A percentile compares a stretch with the other conserved stretches of the same genome.
Conservation (phyloP, 768 basidiomycete species). For the Lentinus tigrinus region DNA sequence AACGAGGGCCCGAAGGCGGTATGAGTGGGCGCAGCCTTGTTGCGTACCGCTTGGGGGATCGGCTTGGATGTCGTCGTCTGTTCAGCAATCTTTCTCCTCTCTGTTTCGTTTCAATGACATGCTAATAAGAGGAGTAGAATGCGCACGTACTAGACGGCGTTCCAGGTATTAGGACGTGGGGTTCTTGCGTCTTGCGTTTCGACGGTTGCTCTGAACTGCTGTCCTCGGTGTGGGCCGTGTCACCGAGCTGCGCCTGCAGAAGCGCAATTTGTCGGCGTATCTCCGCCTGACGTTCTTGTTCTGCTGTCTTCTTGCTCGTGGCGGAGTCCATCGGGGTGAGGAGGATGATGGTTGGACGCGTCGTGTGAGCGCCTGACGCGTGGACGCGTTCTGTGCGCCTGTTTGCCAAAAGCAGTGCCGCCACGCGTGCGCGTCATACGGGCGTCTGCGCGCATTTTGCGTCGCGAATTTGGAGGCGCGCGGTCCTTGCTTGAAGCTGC, state of each 20-base stretch:
- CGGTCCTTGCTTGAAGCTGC: no score
- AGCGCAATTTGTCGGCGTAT: constrained; percentile 53
- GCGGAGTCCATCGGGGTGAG: constrained; percentile 14
- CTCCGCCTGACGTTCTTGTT: constrained; percentile 40
- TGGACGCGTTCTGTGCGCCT: not conserved
- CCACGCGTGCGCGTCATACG: constrained; percentile 13
- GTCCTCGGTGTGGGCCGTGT: constrained; percentile 21
- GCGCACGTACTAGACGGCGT: constrained; percentile 72
- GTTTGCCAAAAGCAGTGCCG: not conserved
- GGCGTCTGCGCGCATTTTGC: no score
- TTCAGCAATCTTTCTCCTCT: constrained; percentile 45
- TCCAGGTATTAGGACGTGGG: constrained; percentile 45
- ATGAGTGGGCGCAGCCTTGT: no score
- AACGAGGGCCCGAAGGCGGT: not conserved
- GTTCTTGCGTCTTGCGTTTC: constrained; percentile 45
- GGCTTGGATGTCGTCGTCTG: constrained; percentile 11
- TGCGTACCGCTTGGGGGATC: no score
- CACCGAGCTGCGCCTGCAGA: constrained; percentile 54
- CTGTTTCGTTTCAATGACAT: constrained; percentile 12
- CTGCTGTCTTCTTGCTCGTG: constrained; percentile 8
- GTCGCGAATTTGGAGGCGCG: no score
- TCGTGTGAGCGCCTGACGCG: not conserved
- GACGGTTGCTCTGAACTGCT: constrained; percentile 32
- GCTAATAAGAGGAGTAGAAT: constrained; percentile 23
- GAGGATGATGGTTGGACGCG: not conserved